These are phyloP conservation scores for Spirogloea muscicola DNA, from an alignment of 139 green algal species.

Conservation along the genomic window DNA sequence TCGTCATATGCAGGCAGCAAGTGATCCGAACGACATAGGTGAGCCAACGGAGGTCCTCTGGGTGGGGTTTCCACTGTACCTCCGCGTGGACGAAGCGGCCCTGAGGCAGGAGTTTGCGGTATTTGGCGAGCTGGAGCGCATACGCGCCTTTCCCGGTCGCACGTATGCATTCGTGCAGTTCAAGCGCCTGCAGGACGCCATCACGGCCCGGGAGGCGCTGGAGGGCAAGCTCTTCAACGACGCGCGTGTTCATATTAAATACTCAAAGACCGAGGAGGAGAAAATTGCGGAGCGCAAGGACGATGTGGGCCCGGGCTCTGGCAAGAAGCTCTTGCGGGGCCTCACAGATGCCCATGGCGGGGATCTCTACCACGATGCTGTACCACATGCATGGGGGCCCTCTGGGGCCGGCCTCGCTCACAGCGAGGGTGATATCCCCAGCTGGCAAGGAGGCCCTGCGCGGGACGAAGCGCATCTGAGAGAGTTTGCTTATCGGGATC, in stretches of 20 bases:
- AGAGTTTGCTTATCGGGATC: too few species aligned
- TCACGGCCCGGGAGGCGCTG: conserved; percentile 4
- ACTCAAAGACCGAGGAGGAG: conserved; percentile 2
- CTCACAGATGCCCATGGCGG: too few species aligned
- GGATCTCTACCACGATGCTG: too few species aligned
- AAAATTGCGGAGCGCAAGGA: not conserved
- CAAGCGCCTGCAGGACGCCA: conserved; percentile 7
- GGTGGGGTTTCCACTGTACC: conserved; percentile 35
- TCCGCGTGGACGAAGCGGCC: conserved; percentile 16
- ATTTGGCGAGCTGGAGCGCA: conserved; percentile 16
- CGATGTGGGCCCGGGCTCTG: too few species aligned
- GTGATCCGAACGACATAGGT: too few species aligned
- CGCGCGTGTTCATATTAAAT: conserved; percentile 32
- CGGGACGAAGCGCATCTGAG: too few species aligned
- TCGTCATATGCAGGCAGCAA: too few species aligned
- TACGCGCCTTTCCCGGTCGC: conserved; percentile 30
- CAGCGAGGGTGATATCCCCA: too few species aligned
- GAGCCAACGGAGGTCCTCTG: conserved; percentile 25
- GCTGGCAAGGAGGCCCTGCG: too few species aligned
- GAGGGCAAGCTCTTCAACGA: conserved; percentile 37
- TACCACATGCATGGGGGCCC: too few species aligned
- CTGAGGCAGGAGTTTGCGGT: conserved; percentile 10
- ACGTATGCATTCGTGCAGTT: conserved; percentile 48
- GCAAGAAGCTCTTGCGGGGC: too few species aligned
- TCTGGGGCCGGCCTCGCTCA: too few species aligned